Percentiles rank a stretch among this genome's conserved stretches.
Conservation (phyloP, 495 filamentous ascomycete species). For the Penicillium crystallinum region DNA sequence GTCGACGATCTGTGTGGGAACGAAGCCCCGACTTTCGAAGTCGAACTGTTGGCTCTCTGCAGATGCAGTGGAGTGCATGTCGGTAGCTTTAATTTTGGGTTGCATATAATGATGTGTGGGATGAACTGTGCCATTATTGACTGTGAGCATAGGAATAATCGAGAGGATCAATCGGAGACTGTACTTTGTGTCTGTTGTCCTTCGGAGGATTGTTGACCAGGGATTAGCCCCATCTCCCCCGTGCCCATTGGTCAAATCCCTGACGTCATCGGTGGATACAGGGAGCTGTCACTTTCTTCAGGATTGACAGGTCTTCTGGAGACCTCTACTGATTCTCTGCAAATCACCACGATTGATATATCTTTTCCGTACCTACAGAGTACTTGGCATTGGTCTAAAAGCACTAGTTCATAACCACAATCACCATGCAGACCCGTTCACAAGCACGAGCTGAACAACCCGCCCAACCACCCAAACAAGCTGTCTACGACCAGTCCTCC, state of each 20-base stretch:
- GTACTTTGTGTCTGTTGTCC: too few relatives aligned
- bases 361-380: not conserved
- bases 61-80: not conserved
- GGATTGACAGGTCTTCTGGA: not conserved
- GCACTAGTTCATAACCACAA: not conserved
- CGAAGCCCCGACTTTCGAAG: not conserved
- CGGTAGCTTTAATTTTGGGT: not conserved
- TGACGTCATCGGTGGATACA: constrained; percentile 18
- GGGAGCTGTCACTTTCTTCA: not conserved
- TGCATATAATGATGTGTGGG: too few relatives aligned
- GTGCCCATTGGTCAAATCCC: too few relatives aligned
- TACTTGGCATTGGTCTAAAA: not conserved
- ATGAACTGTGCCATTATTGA: too few relatives aligned
- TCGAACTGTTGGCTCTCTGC: not conserved
- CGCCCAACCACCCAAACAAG: constrained; percentile 48
- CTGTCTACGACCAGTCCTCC: constrained; percentile 43
- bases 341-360: too few relatives aligned
- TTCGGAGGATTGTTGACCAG: too few relatives aligned
- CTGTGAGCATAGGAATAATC: too few relatives aligned
- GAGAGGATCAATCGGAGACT: too few relatives aligned
- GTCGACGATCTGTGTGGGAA: not conserved
- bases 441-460: constrained; percentile 13
- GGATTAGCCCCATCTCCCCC: too few relatives aligned
- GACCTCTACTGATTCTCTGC: not conserved
- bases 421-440: constrained; percentile 14